These are phyloP conservation scores for Ceratocystis destructans DNA, from an alignment of 2,329 filamentous ascomycete species.

Conservation along the genomic window DNA sequence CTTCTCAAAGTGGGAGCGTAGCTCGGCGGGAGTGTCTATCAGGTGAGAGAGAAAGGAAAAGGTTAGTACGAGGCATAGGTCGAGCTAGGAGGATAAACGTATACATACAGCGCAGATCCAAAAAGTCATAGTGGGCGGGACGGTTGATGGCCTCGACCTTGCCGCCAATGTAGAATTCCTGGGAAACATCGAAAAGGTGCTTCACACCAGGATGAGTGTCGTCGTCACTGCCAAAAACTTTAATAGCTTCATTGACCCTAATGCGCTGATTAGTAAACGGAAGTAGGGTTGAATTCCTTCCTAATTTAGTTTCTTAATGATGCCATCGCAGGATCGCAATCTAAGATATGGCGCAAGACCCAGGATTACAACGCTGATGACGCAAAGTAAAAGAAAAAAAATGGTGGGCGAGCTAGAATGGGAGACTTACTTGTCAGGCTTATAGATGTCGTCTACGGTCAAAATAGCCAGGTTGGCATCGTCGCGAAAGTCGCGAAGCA, in stretches of 20 bases:
- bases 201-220: constrained; percentile 84
- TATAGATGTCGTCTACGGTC: constrained; percentile 90
- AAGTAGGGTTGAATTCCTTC: constrained; percentile 5
- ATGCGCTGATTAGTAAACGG: constrained; percentile 19
- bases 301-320: constrained; percentile 12
- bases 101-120: constrained; percentile 73
- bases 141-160: constrained; percentile 93
- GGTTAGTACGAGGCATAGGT: constrained; percentile 17
- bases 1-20: constrained; percentile 96
- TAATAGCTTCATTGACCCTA: constrained; percentile 75
- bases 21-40: constrained; percentile 77
- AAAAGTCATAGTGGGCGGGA: constrained; percentile 97
- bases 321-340: constrained; percentile 18
- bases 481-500: constrained; percentile 88
- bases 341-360: constrained; percentile 11
- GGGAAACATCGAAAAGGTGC: constrained; percentile 67
- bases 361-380: constrained; percentile 9
- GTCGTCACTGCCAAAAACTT: constrained; percentile 86
- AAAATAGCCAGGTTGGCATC: constrained; percentile 93
- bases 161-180: constrained; percentile 88
- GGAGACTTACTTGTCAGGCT: constrained; percentile 65
- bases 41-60: background rate
- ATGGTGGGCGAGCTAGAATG: background rate
- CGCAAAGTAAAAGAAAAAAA: background rate
- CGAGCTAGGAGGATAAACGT: background rate